Percentiles rank a stretch among this genome's conserved stretches.
Conservation (phyloP, 345 rosid genomes). For the Schrenkiella parvula region DNA sequence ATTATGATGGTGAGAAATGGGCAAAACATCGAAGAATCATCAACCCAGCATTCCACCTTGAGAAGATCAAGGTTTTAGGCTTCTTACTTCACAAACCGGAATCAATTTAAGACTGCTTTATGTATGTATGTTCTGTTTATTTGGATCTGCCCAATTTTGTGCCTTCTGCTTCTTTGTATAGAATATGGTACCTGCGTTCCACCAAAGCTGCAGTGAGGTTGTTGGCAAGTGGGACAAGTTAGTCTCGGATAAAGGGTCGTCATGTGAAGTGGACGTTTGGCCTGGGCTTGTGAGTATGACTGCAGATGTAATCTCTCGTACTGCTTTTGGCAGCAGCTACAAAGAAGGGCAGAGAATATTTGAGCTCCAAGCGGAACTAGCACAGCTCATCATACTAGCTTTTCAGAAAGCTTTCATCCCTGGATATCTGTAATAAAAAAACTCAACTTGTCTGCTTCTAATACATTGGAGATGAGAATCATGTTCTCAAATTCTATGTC, state of each 20-base stretch:
- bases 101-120: too few relatives aligned
- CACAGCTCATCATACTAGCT: conserved; percentile 18
- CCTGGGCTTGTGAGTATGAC: conserved; percentile 34
- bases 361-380: conserved; percentile 40
- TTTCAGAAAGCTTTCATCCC: conserved; percentile 38
- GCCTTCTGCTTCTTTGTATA: neutral
- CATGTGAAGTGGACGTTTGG: conserved; percentile 37
- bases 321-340: conserved; percentile 65
- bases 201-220: conserved; percentile 25
- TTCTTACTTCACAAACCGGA: too few relatives aligned
- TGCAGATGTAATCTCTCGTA: conserved; percentile 39
- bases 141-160: neutral
- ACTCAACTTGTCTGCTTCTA: neutral
- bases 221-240: conserved; percentile 31
- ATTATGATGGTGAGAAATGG: conserved; percentile 41
- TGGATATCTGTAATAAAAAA: conserved; percentile 45
- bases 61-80: conserved; percentile 35
- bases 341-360: conserved; percentile 65
- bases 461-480: neutral
- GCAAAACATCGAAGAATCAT: conserved; percentile 34
- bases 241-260: neutral
- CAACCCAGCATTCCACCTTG: conserved; percentile 44
- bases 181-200: conserved; percentile 33
- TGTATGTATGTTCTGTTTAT: too few relatives aligned
- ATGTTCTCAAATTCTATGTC: neutral